A percentile compares a stretch with the other conserved stretches of the same genome.
Evolutionary conservation across 2,329 filamentous ascomycete species (phyloP).

Genomic region (Dothistroma pini): DNA sequence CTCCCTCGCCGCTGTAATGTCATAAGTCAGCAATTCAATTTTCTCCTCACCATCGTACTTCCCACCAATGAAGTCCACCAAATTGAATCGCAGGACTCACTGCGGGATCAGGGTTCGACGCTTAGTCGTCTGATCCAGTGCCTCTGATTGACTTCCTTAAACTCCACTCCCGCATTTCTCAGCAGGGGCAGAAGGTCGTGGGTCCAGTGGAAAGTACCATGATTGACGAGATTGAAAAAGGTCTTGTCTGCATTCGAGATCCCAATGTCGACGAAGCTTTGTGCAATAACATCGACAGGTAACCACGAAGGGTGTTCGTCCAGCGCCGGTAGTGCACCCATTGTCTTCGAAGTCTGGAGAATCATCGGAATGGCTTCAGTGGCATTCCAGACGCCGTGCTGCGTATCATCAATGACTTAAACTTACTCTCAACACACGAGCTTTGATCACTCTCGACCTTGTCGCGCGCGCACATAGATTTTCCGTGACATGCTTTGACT

Average conservation of each 20-base stretch:
- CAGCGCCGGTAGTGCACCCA: slow-evolving; percentile 46
- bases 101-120: slow-evolving; percentile 40
- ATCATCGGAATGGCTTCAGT: slow-evolving; percentile 51
- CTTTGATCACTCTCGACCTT: slow-evolving; percentile 18
- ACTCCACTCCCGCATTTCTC: slow-evolving; percentile 43
- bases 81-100: slow-evolving; percentile 33
- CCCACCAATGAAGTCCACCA: slow-evolving; percentile 32
- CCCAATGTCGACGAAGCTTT: slow-evolving; percentile 33
- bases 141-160: slow-evolving; percentile 42
- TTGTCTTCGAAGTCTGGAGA: slow-evolving; percentile 45
- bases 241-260: background rate
- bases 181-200: slow-evolving; percentile 52
- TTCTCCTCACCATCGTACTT: slow-evolving; percentile 27
- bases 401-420: slow-evolving; percentile 51
- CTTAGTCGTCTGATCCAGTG: slow-evolving; percentile 47
- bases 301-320: slow-evolving; percentile 41
- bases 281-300: slow-evolving; percentile 43
- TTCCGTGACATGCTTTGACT: slow-evolving; percentile 4
- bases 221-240: slow-evolving; percentile 40
- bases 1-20: slow-evolving; percentile 5
- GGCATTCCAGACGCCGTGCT: slow-evolving; percentile 47
- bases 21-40: background rate
- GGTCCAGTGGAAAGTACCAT: slow-evolving; percentile 50
- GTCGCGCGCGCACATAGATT: slow-evolving; percentile 37
- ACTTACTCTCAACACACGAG: slow-evolving; percentile 35